Evolutionary conservation across 129 eudicot species (phyloP).

Genomic region (Logfia minima): DNA sequence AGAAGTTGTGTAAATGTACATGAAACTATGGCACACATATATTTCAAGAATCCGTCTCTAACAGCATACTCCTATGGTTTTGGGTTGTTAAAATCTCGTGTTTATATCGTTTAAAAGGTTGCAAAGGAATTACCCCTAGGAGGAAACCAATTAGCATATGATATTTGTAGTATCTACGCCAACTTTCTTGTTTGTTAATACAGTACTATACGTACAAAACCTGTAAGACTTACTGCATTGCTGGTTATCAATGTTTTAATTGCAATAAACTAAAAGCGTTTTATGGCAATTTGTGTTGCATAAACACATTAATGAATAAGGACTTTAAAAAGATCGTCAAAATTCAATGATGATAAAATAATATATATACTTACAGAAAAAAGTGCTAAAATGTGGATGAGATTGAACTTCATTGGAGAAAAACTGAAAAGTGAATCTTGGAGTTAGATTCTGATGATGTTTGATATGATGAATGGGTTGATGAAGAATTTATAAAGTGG

Average conservation of each 20-base stretch:
- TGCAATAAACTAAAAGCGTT: neutral
- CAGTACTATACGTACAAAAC: neutral
- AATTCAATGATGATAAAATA: neutral
- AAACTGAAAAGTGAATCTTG: constrained; percentile 9
- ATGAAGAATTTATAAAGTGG: constrained; percentile 11
- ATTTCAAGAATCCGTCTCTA: neutral
- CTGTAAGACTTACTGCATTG: no score
- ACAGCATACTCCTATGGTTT: neutral
- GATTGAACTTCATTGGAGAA: constrained; percentile 34
- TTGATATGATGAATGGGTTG: neutral
- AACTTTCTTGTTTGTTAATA: neutral
- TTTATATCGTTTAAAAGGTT: no score
- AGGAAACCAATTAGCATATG: neutral
- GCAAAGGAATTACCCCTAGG: no score
- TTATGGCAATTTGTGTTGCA: neutral
- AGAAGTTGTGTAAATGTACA: neutral
- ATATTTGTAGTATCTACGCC: neutral
- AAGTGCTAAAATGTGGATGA: constrained; percentile 26
- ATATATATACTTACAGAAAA: constrained; percentile 13
- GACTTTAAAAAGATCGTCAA: neutral
- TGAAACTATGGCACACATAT: neutral
- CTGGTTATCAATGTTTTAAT: neutral
- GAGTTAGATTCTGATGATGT: constrained; percentile 18
- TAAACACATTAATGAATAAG: neutral
- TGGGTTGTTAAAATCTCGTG: neutral